Base-by-base conservation (phyloP, 805 yeast genomes). In the Suhomyces xylopsoci region DNA sequence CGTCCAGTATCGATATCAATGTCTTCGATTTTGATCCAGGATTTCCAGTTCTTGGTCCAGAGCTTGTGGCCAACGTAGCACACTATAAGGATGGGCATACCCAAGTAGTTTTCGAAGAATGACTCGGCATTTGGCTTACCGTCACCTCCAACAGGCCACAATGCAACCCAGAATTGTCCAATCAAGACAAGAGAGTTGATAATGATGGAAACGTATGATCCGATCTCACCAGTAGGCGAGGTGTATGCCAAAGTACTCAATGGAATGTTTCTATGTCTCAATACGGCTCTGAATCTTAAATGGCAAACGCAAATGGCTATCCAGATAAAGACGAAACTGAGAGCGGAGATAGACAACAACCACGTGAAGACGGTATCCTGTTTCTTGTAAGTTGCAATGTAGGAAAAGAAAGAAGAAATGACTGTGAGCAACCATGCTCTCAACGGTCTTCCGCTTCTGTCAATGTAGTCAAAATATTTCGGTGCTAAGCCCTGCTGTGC, bases 401-500 rank as follows among this genome's bases (percentile, higher is more conserved):
- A 66, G 5, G 69, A 60, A 32, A 66, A 63, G 36, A 61, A 60
- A 1, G 64, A 61, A 5, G 62, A 58, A 34, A 61, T 46, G 14
- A 62, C 56, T n/a, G 64, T 58, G n/a, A 64, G 51, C 15, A 59
- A n/a, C 65, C 63, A 65, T 2, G 66, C 65, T n/a, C 63, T 54
- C 40, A 63, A 58, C 2, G 70, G 69, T 51, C 70, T 60, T 12
- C 70, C 70, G 12, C 55, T 58, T 49, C 61, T 61, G 51, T 66
- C 70, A 26, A 61, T 55, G 51, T 59, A 66, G 51, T 61, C 61
- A 48, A 66, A 62, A 61, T 61, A 61, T 47, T 63, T 55, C 8
- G 69, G 69, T 6, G 69, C 70, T 46, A 52, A 60, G 1, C 70
- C 69, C 47, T 66, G 69, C 19, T 57, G 53, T n/a, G 67, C 68